These are phyloP conservation scores for Tilletiaria anomala DNA, from an alignment of 1,284 basidiomycete genomes.

Conservation along the genomic window DNA sequence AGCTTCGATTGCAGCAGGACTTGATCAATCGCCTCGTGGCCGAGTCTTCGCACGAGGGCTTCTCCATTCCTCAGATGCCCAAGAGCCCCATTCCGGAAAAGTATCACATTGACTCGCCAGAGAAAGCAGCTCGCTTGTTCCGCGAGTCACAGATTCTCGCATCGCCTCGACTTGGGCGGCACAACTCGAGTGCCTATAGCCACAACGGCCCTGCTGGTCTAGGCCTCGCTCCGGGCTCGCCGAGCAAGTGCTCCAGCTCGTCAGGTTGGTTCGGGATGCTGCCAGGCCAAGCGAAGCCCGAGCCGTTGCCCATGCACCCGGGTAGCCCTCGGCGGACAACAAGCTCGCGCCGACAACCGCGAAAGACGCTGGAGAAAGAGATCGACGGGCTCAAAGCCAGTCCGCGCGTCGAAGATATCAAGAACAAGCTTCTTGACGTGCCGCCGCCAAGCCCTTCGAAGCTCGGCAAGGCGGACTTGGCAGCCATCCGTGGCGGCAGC, in stretches of 20 bases:
- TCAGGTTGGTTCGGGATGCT: not conserved
- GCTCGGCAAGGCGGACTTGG: too few relatives aligned
- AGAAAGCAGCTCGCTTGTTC: too few relatives aligned
- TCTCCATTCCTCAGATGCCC: not conserved
- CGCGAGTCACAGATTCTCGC: too few relatives aligned
- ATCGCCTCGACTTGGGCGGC: too few relatives aligned
- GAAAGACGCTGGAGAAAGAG: constrained; percentile 1
- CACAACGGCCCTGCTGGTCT: too few relatives aligned
- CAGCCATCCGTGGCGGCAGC: too few relatives aligned
- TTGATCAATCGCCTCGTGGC: constrained; percentile 19
- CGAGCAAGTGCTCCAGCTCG: not conserved
- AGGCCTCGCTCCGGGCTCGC: not conserved
- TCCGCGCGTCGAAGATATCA: not conserved
- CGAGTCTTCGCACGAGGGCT: constrained; percentile 1
- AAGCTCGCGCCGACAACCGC: not conserved
- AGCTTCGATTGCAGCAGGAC: constrained; percentile 20
- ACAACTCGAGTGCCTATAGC: too few relatives aligned
- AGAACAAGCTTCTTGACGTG: constrained; percentile 1
- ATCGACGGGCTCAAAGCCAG: constrained; percentile 16
- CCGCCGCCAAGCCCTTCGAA: too few relatives aligned
- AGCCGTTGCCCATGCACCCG: not conserved
- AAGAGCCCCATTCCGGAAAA: too few relatives aligned
- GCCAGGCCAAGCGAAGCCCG: not conserved
- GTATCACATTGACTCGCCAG: too few relatives aligned
- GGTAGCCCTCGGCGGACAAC: not conserved